Evolutionary conservation across 257 asterid species (phyloP), one percentile per base, ranked within the genome.

Genomic region (Cinchona pubescens): DNA sequence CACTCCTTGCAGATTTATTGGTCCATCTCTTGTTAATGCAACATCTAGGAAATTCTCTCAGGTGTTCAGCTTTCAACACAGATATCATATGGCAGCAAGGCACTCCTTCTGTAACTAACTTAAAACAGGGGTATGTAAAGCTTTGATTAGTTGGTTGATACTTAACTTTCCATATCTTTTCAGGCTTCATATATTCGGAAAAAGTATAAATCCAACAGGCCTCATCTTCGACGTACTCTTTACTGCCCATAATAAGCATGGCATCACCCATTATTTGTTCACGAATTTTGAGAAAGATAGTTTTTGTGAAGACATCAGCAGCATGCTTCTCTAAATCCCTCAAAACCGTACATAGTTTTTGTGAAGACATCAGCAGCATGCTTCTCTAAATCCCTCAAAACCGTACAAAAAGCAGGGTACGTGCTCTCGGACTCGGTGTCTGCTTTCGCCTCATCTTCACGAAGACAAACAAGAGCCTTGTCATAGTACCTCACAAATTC

Each of bases 61-160:
- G 61, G 45, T 69, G 74, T 30, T 69, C 74, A 69, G 49, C 23
- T 46, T 69, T 69, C 74, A 49, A 30, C 55, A 48, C 74, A 48
- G 30, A 48, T 5, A 48, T 30, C 74, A 48, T 69, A 69, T 48
- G 74, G 40, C 59, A 43, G 73, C 73, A 69, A 69, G 74, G 74
- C n/a, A 46, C 15, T 29, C 74, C 74, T 16, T 69, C 74, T 2
- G 32, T 48, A 45, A 49, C 74, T 49, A 69, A 48, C 46, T 69
- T 49, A 42, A 69, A 69, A 48, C 74, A 49, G n/a, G 62, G 49
- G 46, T 12, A 49, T 14, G 32, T 48, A 29, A 49, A 70, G 63
- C 56, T 48, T 49, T 71, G 45, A 48, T 51, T 60, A 21, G 16
- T 37, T 30, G 48, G 49, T 9, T 53, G 6, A 7, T 30, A 71